These are phyloP conservation scores for Paraleonurus japonicus DNA, from an alignment of 257 asterid species.

Conservation along the genomic window DNA sequence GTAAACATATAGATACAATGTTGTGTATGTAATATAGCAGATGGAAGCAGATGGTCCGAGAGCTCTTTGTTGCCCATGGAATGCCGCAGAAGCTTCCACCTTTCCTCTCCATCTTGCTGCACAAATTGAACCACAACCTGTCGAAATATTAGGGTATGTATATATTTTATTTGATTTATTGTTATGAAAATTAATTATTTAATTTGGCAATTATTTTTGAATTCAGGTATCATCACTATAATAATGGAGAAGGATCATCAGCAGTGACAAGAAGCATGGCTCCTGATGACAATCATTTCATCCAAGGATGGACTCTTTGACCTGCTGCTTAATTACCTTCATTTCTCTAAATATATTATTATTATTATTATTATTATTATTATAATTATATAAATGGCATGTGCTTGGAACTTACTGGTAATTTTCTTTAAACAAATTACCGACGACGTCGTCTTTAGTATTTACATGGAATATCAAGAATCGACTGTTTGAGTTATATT, in stretches of 20 bases:
- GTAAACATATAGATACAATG: no score
- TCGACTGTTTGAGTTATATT: no score
- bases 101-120: constrained; percentile 42
- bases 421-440: not conserved
- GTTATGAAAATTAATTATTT: not conserved
- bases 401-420: constrained; percentile 28
- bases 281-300: constrained; percentile 41
- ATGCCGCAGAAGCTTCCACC: constrained; percentile 35
- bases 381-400: not conserved
- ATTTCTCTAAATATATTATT: no score
- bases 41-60: constrained; percentile 54
- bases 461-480: not conserved
- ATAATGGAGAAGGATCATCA: constrained; percentile 65
- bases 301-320: constrained; percentile 74
- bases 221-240: constrained; percentile 60
- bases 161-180: no score
- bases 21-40: constrained; percentile 33
- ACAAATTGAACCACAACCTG: constrained; percentile 49
- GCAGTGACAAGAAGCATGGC: constrained; percentile 51
- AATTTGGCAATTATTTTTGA: not conserved
- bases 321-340: not conserved
- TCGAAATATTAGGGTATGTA: constrained; percentile 66
- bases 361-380: no score
- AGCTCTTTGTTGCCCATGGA: constrained; percentile 53
- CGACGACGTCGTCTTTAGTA: not conserved